Evolutionary conservation across 768 basidiomycete genomes (phyloP).

Genomic region (Tricholomella constricta): DNA sequence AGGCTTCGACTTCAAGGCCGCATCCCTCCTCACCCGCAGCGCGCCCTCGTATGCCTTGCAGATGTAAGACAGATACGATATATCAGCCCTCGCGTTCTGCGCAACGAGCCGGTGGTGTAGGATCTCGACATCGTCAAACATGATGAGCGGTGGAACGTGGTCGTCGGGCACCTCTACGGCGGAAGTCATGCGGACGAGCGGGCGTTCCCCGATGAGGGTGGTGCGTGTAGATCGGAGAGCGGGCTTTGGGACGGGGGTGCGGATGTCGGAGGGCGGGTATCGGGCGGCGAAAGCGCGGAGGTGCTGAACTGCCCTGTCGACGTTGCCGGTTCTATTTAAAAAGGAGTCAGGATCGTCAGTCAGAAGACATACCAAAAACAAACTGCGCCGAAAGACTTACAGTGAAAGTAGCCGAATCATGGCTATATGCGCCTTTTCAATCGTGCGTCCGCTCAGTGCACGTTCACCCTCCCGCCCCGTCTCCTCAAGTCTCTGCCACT

Average conservation of each 20-base stretch:
- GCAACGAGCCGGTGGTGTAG: slow-evolving; percentile 74
- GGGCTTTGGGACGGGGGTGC: slow-evolving; percentile 43
- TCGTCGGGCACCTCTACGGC: slow-evolving; percentile 68
- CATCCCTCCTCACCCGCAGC: slow-evolving; percentile 60
- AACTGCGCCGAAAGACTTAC: slow-evolving; percentile 41
- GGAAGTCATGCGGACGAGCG: slow-evolving; percentile 72
- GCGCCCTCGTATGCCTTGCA: slow-evolving; percentile 74
- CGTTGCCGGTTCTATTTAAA: slow-evolving; percentile 44
- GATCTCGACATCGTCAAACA: slow-evolving; percentile 75
- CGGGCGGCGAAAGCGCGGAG: slow-evolving; percentile 61
- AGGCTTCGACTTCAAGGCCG: slow-evolving; percentile 33
- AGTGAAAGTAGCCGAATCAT: slow-evolving; percentile 66
- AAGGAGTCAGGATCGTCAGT: slow-evolving; percentile 14
- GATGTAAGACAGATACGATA: slow-evolving; percentile 73
- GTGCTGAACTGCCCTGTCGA: slow-evolving; percentile 54
- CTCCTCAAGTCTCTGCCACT: slow-evolving; percentile 58
- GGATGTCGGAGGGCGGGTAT: slow-evolving; percentile 63
- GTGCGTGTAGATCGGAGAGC: slow-evolving; percentile 61
- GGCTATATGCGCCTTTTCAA: slow-evolving; percentile 70
- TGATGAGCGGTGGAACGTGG: slow-evolving; percentile 74
- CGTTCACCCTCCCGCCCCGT: slow-evolving; percentile 30
- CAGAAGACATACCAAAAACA: background rate
- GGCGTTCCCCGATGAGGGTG: slow-evolving; percentile 52
- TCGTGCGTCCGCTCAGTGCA: slow-evolving; percentile 42
- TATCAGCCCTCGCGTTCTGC: slow-evolving; percentile 41